These are phyloP conservation scores for Cucurbita ficifolia DNA, from an alignment of 306 rosid genomes.

Conservation along the genomic window DNA sequence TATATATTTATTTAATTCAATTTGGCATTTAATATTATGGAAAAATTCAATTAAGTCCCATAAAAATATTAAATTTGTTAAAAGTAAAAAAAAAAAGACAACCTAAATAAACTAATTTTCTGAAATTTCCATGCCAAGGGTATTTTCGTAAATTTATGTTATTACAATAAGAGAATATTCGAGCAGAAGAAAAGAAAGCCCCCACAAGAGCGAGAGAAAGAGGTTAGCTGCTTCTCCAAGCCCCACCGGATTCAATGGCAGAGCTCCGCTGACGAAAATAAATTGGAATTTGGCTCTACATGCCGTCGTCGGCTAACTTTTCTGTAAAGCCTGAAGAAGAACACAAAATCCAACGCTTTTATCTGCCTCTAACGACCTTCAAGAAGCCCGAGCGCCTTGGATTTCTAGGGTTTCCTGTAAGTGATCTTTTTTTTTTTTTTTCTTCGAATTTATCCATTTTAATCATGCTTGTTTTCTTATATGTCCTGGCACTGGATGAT, in stretches of 20 bases:
- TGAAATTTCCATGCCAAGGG: too few relatives aligned
- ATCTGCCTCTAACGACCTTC: neutral
- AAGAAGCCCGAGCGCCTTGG: neutral
- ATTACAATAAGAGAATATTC: too few relatives aligned
- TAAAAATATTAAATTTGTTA: too few relatives aligned
- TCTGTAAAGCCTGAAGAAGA: neutral
- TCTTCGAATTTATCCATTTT: neutral
- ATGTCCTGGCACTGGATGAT: neutral
- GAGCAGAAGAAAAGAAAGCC: too few relatives aligned
- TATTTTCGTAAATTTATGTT: too few relatives aligned
- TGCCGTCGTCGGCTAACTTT: neutral
- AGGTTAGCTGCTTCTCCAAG: neutral
- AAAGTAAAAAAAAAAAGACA: too few relatives aligned
- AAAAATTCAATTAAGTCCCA: too few relatives aligned
- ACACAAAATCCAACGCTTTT: neutral
- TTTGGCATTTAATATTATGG: too few relatives aligned
- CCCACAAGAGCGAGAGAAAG: neutral
- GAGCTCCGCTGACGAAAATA: neutral
- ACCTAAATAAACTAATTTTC: too few relatives aligned
- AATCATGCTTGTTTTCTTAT: neutral
- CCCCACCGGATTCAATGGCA: neutral
- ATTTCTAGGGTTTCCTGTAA: constrained; percentile 4
- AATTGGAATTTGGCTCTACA: neutral
- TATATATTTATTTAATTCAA: too few relatives aligned
- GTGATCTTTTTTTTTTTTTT: neutral